Evolutionary conservation across 192 early-diverging fungal species (phyloP), one percentile per base, ranked within the genome.

Genomic region (Glomus cerebriforme): DNA sequence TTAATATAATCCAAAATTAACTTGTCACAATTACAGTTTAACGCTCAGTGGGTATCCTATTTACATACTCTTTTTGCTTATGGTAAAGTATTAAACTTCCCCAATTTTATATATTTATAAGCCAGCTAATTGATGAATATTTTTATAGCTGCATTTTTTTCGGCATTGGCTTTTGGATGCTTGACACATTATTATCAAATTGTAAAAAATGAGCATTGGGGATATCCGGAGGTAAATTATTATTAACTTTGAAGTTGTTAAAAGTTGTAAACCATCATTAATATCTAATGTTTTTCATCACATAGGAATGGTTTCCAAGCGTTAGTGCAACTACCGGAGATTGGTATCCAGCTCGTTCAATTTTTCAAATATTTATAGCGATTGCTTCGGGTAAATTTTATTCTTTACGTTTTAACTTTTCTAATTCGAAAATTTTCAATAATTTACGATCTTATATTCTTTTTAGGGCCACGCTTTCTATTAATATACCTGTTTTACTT

Each of bases 321-420:
- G 93, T 95, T 1, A 92, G 91, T 62, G 94, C 93, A 0, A 90
- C 92, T 1, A 95, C 92, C 60, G 94, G 94, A 80, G 94, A 95
- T 80, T 81, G 93, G 76, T 95, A 93, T 80, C 94, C 91, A 8
- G 92, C 89, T 8, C 84, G 92, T 22, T 90, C 86, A 62, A 86
- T 94, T 27, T 95, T 93, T 78, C 93, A 95, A 87, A 85, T 95
- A 29, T 84, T 94, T 19, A 92, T 93, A 79, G 94, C 94, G n/a
- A 79, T 94, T 77, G 89, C 92, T 1, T 87, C 88, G 12, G 92
- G 86, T 87, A 84, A 32, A 43, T 2, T 49, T 27, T 27, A 29
- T 64, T 63, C 12, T 29, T 27, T 31, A 31, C 24, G 12, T 27
- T 64, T 64, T 64, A 10, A n/a, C n/a, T 59, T 59, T 24, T n/a